These are phyloP conservation scores for Daedalea quercina DNA, from an alignment of 768 basidiomycete species.

Conservation along the genomic window DNA sequence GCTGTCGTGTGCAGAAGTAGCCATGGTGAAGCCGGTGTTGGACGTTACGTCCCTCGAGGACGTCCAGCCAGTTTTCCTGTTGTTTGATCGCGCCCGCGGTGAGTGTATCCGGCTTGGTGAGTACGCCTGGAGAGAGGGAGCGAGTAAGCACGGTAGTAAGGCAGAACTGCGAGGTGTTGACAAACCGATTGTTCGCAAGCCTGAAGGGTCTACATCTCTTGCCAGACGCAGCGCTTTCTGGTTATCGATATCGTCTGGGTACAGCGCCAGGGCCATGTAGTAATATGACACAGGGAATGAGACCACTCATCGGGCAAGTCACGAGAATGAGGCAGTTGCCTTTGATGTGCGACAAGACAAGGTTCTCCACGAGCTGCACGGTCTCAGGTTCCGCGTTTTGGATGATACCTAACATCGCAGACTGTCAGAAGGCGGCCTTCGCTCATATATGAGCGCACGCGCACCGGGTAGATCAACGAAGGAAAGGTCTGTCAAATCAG, in stretches of 20 bases:
- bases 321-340: slow-evolving; percentile 50
- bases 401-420: slow-evolving; percentile 37
- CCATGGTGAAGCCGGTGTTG: slow-evolving; percentile 29
- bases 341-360: slow-evolving; percentile 43
- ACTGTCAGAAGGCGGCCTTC: background rate
- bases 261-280: background rate
- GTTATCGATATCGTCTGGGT: slow-evolving; percentile 55
- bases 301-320: slow-evolving; percentile 48
- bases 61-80: slow-evolving; percentile 35
- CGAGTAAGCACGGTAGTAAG: background rate
- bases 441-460: background rate
- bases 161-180: background rate
- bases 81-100: slow-evolving; percentile 28
- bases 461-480: slow-evolving; percentile 23
- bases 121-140: slow-evolving; percentile 32
- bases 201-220: slow-evolving; percentile 35
- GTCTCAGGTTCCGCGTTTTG: slow-evolving; percentile 39
- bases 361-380: slow-evolving; percentile 38
- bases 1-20: slow-evolving; percentile 64
- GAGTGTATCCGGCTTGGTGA: slow-evolving; percentile 50
- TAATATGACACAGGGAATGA: background rate
- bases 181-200: slow-evolving; percentile 46
- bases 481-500: slow-evolving; percentile 19
- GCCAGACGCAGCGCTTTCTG: slow-evolving; percentile 48
- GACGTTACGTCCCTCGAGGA: slow-evolving; percentile 44